Base-by-base conservation (phyloP, 169 alveolate genomes). In the Besnoitia besnoiti region DNA sequence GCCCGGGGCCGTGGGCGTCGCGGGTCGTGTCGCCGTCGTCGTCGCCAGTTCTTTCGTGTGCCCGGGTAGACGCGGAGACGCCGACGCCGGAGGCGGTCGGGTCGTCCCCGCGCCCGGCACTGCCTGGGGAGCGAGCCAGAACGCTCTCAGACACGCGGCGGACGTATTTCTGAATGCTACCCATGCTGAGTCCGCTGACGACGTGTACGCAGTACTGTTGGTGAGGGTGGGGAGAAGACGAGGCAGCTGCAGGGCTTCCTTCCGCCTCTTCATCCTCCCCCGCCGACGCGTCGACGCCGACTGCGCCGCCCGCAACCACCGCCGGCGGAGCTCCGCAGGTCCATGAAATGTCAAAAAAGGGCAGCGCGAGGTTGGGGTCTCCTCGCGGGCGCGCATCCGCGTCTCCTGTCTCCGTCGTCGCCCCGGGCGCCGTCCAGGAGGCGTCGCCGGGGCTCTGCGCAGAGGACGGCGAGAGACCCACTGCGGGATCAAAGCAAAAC, bases 191-290 rank as follows among this genome's bases (percentile, higher is more conserved):
- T 37, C 46, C 39, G 21, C 46, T 35, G 14, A 67, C 80, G 39
- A 67, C 80, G 44, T 67, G 44, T 1, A 67, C n/a, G 80, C 80
- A 67, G 80, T 67, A 42, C 80, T 19, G 80, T n/a, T n/a, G n/a
- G 14, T 67, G 8, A 19, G 30, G 30, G 62, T 50, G 62, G 10
- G 62, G 19, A 19, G 62, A 50, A 19, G 30, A 10, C 10, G 80
- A 67, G 80, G 40, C 40, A 8, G 10, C 46, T 8, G 44, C 40
- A 1, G 80, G 30, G 7, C 12, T 16, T 1, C 44, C 80, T 0
- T 16, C 44, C 39, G 40, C 44, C 3, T 2, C 80, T 7, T n/a
- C n/a, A n/a, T n/a, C n/a, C n/a, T n/a, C n/a, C n/a, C n/a, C n/a
- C n/a, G 19, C 10, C 30, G 19, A 50, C 10, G 62, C 10, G 30